Evolutionary conservation across 495 filamentous ascomycete genomes (phyloP).

Genomic region (Talaromyces ruber): DNA sequence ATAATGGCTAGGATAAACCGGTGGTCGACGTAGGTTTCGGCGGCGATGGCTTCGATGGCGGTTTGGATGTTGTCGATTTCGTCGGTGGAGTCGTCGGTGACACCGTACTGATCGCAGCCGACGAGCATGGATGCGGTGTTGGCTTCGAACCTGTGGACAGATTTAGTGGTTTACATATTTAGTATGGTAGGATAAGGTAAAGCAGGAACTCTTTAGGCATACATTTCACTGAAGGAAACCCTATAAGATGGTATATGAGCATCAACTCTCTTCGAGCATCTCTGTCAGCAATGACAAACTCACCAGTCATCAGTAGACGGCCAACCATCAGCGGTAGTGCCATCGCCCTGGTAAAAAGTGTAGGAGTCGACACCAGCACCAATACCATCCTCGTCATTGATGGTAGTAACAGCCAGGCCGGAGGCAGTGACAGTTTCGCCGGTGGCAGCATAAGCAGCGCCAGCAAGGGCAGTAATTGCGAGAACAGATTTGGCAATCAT

Average conservation of each 20-base stretch:
- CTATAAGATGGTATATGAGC: not conserved
- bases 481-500: not conserved
- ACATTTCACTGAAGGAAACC: not conserved
- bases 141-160: no score
- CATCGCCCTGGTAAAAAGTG: not conserved
- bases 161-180: no score
- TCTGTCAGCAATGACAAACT: not conserved
- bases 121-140: no score
- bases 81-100: no score
- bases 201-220: no score
- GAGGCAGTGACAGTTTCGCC: not conserved
- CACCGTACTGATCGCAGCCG: no score
- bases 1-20: no score
- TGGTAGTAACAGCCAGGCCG: not conserved
- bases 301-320: not conserved
- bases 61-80: no score
- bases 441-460: not conserved
- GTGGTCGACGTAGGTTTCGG: no score
- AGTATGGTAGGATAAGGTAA: no score
- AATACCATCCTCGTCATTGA: not conserved
- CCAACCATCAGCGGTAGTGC: not conserved
- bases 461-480: not conserved
- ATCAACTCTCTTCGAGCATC: not conserved
- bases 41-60: no score
- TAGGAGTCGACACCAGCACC: not conserved